Conservation (phyloP, 352 stramenopile species). For the Phytophthora sansomeana region DNA sequence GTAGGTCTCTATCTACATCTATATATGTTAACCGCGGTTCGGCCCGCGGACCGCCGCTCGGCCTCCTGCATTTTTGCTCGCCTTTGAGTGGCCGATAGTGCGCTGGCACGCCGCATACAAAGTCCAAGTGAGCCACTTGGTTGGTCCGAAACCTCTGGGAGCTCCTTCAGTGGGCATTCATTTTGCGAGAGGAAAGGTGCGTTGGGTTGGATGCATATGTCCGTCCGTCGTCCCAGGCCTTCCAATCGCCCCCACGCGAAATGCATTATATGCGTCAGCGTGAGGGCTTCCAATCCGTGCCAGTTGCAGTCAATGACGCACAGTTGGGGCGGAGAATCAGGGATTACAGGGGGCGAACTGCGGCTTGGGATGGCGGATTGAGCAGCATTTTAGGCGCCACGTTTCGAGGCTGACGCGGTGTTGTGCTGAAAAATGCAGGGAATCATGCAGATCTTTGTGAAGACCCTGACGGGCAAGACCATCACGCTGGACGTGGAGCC, state of each 20-base stretch:
- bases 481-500: constrained; percentile 98
- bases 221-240: constrained; percentile 13
- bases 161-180: constrained; percentile 39
- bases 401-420: constrained; percentile 24
- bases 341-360: constrained; percentile 1
- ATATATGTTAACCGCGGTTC: neutral
- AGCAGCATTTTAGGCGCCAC: constrained; percentile 5
- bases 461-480: constrained; percentile 98
- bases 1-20: neutral
- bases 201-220: constrained; percentile 26
- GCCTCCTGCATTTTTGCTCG: constrained; percentile 6
- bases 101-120: constrained; percentile 33
- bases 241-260: neutral
- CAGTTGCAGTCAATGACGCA: neutral
- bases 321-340: constrained; percentile 15
- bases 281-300: neutral
- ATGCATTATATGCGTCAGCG: neutral
- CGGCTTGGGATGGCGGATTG: constrained; percentile 8
- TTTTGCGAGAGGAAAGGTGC: constrained; percentile 66
- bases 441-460: constrained; percentile 98
- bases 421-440: constrained; percentile 22
- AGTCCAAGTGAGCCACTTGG: constrained; percentile 20
- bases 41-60: constrained; percentile 26
- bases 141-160: constrained; percentile 42
- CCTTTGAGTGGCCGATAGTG: constrained; percentile 45